Conservation (phyloP, 2,329 filamentous ascomycete species). For the Neoascochyta sp. region DNA sequence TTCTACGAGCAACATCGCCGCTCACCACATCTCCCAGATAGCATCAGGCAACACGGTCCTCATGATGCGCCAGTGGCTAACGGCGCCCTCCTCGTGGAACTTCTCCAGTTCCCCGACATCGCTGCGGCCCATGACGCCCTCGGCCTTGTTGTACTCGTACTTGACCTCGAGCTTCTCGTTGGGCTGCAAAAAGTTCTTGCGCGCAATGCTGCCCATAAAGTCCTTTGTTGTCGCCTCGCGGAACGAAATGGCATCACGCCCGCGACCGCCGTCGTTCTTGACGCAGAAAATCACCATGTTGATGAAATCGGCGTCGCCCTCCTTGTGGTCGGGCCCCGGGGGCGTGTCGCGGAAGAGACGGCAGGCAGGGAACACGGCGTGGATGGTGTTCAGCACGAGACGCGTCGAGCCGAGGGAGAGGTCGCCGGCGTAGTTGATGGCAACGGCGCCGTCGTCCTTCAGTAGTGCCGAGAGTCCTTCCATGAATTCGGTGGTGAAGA, state of each 20-base stretch:
- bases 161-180: constrained; percentile 61
- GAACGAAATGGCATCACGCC: constrained; percentile 57
- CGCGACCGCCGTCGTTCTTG: constrained; percentile 49
- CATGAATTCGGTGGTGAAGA: constrained; percentile 87
- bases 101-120: constrained; percentile 64
- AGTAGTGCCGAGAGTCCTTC: constrained; percentile 66
- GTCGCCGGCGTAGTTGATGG: constrained; percentile 96
- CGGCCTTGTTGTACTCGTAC: constrained; percentile 39
- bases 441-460: constrained; percentile 74
- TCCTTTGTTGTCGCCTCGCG: constrained; percentile 62
- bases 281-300: constrained; percentile 97
- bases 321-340: constrained; percentile 42
- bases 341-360: constrained; percentile 82
- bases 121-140: constrained; percentile 57
- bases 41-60: constrained; percentile 69
- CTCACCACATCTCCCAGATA: constrained; percentile 87
- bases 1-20: too few species aligned
- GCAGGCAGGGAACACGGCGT: constrained; percentile 78
- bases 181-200: constrained; percentile 68
- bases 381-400: constrained; percentile 79
- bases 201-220: constrained; percentile 66
- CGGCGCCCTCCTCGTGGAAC: constrained; percentile 71
- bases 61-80: constrained; percentile 92
- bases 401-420: constrained; percentile 70
- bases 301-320: constrained; percentile 64